A percentile compares a stretch with the other conserved stretches of the same genome.
Evolutionary conservation across 495 filamentous ascomycete genomes (phyloP).

Genomic region (Annulohypoxylon bovei): DNA sequence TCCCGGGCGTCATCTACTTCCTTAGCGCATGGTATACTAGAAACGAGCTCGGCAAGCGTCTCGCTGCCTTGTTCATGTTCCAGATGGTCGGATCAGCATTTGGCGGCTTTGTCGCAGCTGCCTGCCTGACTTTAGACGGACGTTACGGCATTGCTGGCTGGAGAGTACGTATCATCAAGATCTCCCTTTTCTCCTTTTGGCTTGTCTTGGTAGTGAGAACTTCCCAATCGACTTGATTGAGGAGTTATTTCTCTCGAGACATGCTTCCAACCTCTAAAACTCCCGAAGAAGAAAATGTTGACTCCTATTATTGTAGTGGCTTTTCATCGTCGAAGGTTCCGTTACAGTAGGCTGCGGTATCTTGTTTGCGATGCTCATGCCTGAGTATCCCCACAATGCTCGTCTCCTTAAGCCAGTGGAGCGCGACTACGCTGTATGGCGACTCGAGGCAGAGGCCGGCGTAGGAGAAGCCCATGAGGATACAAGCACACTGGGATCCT

Average conservation of each 20-base stretch:
- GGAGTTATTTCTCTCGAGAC: no score
- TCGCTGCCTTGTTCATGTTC: slow-evolving; percentile 1
- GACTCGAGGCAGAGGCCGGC: background rate
- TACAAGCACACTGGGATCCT: background rate
- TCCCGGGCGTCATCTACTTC: background rate
- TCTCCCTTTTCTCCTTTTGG: no score
- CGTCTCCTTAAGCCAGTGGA: background rate
- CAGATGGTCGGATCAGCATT: slow-evolving; percentile 3
- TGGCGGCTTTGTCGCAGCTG: background rate
- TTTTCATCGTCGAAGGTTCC: background rate
- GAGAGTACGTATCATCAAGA: no score
- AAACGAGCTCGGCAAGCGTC: slow-evolving; percentile 1
- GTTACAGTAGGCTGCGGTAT: background rate
- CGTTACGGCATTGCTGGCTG: background rate
- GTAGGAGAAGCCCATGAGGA: background rate
- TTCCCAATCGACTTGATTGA: no score
- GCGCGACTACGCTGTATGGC: background rate
- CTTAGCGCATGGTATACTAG: background rate
- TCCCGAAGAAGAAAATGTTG: no score
- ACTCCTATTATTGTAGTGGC: no score
- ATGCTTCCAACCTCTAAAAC: no score
- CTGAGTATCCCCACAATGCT: background rate
- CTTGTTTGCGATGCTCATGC: background rate
- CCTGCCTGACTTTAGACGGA: background rate
- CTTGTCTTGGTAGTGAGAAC: no score